phyloP scores from a whole-genome alignment of 2,329 filamentous ascomycete species.

The Pseudogymnoascus sp. region DNA sequence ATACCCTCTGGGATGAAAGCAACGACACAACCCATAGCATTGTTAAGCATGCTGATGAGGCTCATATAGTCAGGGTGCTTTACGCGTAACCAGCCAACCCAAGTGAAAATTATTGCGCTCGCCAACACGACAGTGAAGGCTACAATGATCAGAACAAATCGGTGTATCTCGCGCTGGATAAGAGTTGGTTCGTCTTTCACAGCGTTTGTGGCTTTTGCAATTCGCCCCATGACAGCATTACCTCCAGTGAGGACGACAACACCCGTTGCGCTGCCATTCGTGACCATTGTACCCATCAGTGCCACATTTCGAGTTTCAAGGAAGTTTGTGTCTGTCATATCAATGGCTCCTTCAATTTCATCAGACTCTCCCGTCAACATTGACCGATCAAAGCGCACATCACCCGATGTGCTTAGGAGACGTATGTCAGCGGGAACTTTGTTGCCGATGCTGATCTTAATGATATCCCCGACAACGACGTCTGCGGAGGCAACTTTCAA shows the following conservation, averaged over 20 bases:
- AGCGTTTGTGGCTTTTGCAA: slow-evolving; percentile 44
- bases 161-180: slow-evolving; percentile 36
- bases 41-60: slow-evolving; percentile 37
- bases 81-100: slow-evolving; percentile 34
- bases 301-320: slow-evolving; percentile 99
- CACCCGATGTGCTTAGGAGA: slow-evolving; percentile 74
- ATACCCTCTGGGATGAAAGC: slow-evolving; percentile 67
- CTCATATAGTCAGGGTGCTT: slow-evolving; percentile 34
- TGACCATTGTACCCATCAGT: slow-evolving; percentile 97
- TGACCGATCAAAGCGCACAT: slow-evolving; percentile 97
- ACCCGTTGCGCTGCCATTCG: slow-evolving; percentile 85
- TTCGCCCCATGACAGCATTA: slow-evolving; percentile 57
- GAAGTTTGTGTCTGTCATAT: slow-evolving; percentile 68
- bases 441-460: slow-evolving; percentile 82
- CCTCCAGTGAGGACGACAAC: slow-evolving; percentile 80
- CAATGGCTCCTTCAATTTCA: slow-evolving; percentile 72
- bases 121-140: slow-evolving; percentile 32
- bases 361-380: slow-evolving; percentile 97
- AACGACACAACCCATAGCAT: slow-evolving; percentile 43
- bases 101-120: slow-evolving; percentile 37
- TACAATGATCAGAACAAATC: slow-evolving; percentile 37
- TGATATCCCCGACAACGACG: slow-evolving; percentile 87
- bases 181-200: slow-evolving; percentile 29
- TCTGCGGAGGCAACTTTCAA: background rate
- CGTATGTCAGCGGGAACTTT: slow-evolving; percentile 82